Evolutionary conservation across 129 eudicot genomes (phyloP), one percentile per base, ranked within the genome.

Genomic region (Rutidosis leptorrhynchoides): DNA sequence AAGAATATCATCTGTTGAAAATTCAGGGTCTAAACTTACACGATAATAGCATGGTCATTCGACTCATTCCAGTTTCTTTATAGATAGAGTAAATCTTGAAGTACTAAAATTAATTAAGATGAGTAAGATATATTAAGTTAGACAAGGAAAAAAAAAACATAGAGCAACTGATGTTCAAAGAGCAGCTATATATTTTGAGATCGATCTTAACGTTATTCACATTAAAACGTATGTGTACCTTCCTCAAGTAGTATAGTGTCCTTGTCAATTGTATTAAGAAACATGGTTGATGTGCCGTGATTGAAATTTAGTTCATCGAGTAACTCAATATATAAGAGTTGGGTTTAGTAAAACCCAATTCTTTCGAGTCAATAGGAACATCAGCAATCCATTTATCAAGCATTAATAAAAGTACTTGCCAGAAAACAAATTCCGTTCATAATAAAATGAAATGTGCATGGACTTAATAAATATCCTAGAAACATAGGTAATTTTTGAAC

Each of bases 321-420:
- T 27, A 93, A 78, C 78, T 89, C 92, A 79, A 93, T 59, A 93
- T 88, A 74, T 88, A 93, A 24, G 95, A 84, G 1, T 95, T 96
- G 58, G 96, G 92, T 78, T 81, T 86, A 25, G 98, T 93, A 70
- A 88, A 93, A 33, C 98, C 98, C 69, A 79, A 62, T 66, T 93
- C 98, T 70, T 80, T 93, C 67, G 98, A 93, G 54, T 78, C 87
- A 70, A 93, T 86, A 37, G 80, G 84, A 75, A 93, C 82, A 77
- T 89, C 96, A 54, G 87, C 81, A 62, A 93, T 88, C 75, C 84
- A 68, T 76, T 89, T 86, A 83, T 93, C 96, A 80, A 93, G 98
- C 85, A 82, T 93, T 73, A 78, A 30, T 40, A 93, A 79, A 86
- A 93, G 98, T 2, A 87, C 98, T 93, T 86, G 53, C 73, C 74